These are phyloP conservation scores for Arthrinium puccinioides DNA, from an alignment of 2,329 filamentous ascomycete genomes.

Conservation along the genomic window DNA sequence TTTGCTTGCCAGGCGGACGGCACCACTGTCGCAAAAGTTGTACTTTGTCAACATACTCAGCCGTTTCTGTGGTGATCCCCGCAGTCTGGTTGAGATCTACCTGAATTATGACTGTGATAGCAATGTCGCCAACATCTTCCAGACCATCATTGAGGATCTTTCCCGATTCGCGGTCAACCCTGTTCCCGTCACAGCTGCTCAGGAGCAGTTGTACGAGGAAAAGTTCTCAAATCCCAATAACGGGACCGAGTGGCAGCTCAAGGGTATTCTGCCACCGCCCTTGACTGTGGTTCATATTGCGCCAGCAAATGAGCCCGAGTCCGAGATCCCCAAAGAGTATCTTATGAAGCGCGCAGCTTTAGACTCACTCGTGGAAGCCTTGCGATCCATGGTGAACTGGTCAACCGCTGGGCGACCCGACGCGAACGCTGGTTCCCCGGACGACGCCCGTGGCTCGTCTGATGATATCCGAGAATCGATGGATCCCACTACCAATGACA, in stretches of 20 bases:
- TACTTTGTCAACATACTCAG: slow-evolving; percentile 84
- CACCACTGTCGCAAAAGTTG: slow-evolving; percentile 84
- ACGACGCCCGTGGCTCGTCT: slow-evolving; percentile 46
- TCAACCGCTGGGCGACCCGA: slow-evolving; percentile 62
- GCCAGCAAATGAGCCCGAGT: slow-evolving; percentile 51
- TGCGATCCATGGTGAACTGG: slow-evolving; percentile 91
- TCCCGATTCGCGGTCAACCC: slow-evolving; percentile 79
- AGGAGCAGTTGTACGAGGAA: slow-evolving; percentile 85
- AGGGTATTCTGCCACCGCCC: slow-evolving; percentile 77
- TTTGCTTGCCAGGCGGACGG: slow-evolving; percentile 79
- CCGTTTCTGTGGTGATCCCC: slow-evolving; percentile 75
- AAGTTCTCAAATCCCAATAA: slow-evolving; percentile 55
- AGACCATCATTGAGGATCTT: slow-evolving; percentile 87
- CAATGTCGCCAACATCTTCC: slow-evolving; percentile 94
- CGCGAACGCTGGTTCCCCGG: slow-evolving; percentile 38
- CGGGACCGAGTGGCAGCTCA: slow-evolving; percentile 75
- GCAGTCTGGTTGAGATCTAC: slow-evolving; percentile 88
- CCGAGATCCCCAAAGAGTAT: slow-evolving; percentile 80
- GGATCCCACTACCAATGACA: slow-evolving; percentile 59
- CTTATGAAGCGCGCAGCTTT: slow-evolving; percentile 83
- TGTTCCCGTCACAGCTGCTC: slow-evolving; percentile 63
- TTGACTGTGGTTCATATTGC: slow-evolving; percentile 72
- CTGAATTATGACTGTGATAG: slow-evolving; percentile 98
- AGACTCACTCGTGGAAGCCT: slow-evolving; percentile 79
- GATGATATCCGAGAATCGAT: slow-evolving; percentile 63